A percentile compares a stretch with the other conserved stretches of the same genome.
phyloP scores from a whole-genome alignment of 805 yeast species.

The Metschnikowia shivogae region DNA sequence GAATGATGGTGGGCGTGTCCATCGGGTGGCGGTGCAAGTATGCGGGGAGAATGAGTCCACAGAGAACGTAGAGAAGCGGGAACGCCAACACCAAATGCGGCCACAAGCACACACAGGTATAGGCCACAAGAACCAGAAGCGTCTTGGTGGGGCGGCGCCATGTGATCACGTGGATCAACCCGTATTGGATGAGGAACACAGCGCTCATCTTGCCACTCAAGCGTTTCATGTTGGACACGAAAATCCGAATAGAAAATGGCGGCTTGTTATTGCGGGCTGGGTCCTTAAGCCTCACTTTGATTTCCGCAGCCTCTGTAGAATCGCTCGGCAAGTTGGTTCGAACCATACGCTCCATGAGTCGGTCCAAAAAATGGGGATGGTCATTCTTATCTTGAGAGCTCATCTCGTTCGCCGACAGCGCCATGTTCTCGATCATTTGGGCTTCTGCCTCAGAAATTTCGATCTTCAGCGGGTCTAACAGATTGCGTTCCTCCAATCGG shows the following conservation, averaged over 20 bases:
- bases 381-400: constrained; percentile 7
- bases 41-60: constrained; percentile 65
- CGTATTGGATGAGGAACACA: constrained; percentile 59
- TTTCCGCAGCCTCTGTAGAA: constrained; percentile 43
- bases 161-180: constrained; percentile 53
- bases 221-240: constrained; percentile 55
- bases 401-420: constrained; percentile 28
- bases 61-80: constrained; percentile 55
- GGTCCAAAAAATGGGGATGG: constrained; percentile 52
- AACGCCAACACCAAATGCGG: constrained; percentile 64
- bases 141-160: constrained; percentile 80
- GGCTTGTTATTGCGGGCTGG: constrained; percentile 44
- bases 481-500: constrained; percentile 6
- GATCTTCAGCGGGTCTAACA: background rate
- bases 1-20: constrained; percentile 40
- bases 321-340: constrained; percentile 47
- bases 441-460: constrained; percentile 27
- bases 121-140: constrained; percentile 50
- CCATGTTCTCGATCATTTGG: constrained; percentile 24
- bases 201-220: constrained; percentile 54
- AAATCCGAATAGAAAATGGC: constrained; percentile 52
- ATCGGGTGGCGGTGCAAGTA: constrained; percentile 67
- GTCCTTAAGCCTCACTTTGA: constrained; percentile 42
- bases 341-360: constrained; percentile 50
- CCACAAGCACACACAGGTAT: constrained; percentile 64